A percentile compares a stretch with the other conserved stretches of the same genome.
Conservation (phyloP, 2,329 filamentous ascomycete species). For the Ceratocystis albifundus region DNA sequence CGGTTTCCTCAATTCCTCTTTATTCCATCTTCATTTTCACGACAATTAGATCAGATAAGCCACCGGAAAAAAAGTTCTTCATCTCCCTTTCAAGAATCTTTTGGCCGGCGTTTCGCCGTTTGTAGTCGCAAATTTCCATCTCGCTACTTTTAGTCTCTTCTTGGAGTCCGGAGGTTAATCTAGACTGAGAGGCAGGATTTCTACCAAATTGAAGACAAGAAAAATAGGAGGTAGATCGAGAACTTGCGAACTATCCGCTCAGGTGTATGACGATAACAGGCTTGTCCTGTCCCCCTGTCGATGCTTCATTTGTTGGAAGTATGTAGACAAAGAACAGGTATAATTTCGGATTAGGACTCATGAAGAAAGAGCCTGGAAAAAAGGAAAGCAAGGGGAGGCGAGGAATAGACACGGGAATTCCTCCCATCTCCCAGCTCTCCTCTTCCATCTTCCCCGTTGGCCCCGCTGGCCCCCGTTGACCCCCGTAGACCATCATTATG, state of each 20-base stretch:
- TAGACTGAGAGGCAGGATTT: too few species aligned
- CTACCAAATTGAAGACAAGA: too few species aligned
- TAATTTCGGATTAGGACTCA: not conserved
- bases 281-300: too few species aligned
- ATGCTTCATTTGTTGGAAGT: too few species aligned
- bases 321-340: too few species aligned
- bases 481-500: not conserved
- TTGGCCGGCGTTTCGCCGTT: conserved; percentile 4
- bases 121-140: not conserved
- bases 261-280: too few species aligned
- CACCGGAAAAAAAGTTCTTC: not conserved
- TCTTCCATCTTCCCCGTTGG: conserved; percentile 8
- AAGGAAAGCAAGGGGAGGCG: not conserved
- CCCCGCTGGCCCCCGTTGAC: not conserved
- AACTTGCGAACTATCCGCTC: too few species aligned
- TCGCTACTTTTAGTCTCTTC: not conserved
- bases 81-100: not conserved
- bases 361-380: not conserved
- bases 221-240: too few species aligned
- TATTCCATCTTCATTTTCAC: not conserved
- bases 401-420: not conserved
- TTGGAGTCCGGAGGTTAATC: too few species aligned
- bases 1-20: not conserved
- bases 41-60: not conserved
- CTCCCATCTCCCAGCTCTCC: not conserved